phyloP scores from a whole-genome alignment of 1,284 basidiomycete species.

The Sanghuangporus weigelae region DNA sequence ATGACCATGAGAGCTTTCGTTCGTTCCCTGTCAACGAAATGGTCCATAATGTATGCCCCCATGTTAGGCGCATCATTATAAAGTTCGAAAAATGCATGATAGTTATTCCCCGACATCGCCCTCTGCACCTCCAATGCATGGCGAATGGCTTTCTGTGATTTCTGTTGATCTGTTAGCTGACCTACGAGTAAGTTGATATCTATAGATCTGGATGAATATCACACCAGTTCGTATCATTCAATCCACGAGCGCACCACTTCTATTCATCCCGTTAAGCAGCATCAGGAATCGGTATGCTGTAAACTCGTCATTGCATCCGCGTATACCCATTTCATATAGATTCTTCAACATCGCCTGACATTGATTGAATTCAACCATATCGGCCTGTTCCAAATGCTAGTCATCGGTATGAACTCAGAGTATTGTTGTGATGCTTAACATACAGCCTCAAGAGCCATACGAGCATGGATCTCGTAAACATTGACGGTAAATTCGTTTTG shows the following conservation, averaged over 20 bases:
- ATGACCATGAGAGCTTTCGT: conserved; percentile 85
- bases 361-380: conserved; percentile 99
- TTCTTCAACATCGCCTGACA: conserved; percentile 90
- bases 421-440: conserved; percentile 25
- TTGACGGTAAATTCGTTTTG: conserved; percentile 98
- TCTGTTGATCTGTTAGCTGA: conserved; percentile 90
- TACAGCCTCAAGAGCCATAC: conserved; percentile 93
- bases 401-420: not conserved
- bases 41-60: conserved; percentile 99
- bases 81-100: conserved; percentile 85
- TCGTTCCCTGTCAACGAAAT: conserved; percentile 92
- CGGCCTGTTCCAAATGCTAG: conserved; percentile 51
- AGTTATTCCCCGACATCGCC: conserved; percentile 89
- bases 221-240: not conserved
- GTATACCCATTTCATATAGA: conserved; percentile 90
- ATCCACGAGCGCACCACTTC: conserved; percentile 63
- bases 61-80: conserved; percentile 90
- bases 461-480: conserved; percentile 98
- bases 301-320: conserved; percentile 91
- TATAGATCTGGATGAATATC: conserved; percentile 31
- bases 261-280: conserved; percentile 90
- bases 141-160: conserved; percentile 70
- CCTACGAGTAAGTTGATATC: conserved; percentile 95
- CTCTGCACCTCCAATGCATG: conserved; percentile 91
- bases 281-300: conserved; percentile 97